These are phyloP conservation scores for Apiospora rasikravindrae DNA, from an alignment of 2,329 filamentous ascomycete species.

Conservation along the genomic window DNA sequence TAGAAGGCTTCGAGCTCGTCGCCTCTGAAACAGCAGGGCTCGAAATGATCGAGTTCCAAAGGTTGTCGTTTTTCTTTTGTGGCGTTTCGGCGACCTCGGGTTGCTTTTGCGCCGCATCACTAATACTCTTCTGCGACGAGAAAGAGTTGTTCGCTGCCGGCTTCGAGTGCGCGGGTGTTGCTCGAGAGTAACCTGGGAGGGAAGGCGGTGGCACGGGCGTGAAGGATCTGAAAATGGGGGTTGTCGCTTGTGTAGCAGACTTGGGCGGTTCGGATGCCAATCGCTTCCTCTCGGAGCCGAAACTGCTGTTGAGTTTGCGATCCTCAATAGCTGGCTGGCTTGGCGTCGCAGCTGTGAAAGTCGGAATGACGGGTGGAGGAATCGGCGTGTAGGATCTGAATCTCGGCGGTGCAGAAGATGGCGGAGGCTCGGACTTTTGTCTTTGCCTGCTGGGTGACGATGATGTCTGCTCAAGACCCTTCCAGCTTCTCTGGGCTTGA, in stretches of 20 bases:
- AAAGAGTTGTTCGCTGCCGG: neutral
- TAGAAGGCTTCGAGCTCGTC: neutral
- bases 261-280: neutral
- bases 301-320: neutral
- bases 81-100: neutral
- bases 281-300: neutral
- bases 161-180: neutral
- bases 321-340: neutral
- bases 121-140: neutral
- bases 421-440: neutral
- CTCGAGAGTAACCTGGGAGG: neutral
- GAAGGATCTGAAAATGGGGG: neutral
- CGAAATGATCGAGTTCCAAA: neutral
- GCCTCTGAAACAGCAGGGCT: neutral
- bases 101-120: neutral
- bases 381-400: neutral
- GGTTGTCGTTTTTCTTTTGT: neutral
- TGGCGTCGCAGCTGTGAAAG: neutral
- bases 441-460: neutral
- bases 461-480: neutral
- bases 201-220: neutral
- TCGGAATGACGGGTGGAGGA: conserved; percentile 1
- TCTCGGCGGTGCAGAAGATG: neutral
- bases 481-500: neutral
- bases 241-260: neutral